Percentiles rank a stretch among this genome's conserved stretches.
These are phyloP conservation scores for Yamadazyma olivae DNA, from an alignment of 805 yeast genomes.

Conservation along the genomic window DNA sequence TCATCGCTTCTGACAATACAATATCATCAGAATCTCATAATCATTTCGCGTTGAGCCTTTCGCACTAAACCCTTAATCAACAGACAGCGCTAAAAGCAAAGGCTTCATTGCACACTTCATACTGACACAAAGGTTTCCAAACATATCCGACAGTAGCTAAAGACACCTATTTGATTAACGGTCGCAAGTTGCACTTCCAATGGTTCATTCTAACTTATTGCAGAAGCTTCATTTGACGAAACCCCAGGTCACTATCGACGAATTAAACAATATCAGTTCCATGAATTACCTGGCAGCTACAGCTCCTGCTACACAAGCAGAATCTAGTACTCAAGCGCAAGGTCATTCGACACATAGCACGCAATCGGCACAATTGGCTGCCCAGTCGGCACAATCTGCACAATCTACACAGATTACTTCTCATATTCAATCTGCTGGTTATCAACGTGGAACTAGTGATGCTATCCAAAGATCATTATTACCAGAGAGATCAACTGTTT, in stretches of 20 bases:
- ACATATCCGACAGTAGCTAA: too few relatives aligned
- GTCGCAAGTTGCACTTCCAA: background rate
- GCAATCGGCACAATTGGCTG: background rate
- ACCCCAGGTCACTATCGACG: conserved; percentile 18
- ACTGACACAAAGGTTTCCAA: too few relatives aligned
- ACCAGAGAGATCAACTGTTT: conserved; percentile 35
- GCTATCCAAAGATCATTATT: conserved; percentile 32
- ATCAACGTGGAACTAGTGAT: conserved; percentile 15
- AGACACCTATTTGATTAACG: too few relatives aligned
- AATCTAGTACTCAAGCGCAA: background rate
- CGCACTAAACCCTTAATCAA: too few relatives aligned
- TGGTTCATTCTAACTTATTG: conserved; percentile 16
- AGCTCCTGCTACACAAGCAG: background rate
- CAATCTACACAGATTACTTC: background rate
- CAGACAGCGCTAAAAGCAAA: too few relatives aligned
- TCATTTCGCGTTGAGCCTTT: too few relatives aligned
- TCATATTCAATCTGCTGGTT: background rate
- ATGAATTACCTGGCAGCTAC: conserved; percentile 13
- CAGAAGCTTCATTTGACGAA: conserved; percentile 34
- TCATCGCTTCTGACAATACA: too few relatives aligned
- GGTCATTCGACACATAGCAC: too few relatives aligned
- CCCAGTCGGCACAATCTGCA: background rate
- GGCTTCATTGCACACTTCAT: too few relatives aligned
- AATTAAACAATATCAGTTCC: conserved; percentile 13
- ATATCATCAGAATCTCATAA: too few relatives aligned